Conservation (phyloP, 352 stramenopile genomes). For the Globisporangium nagaii region DNA sequence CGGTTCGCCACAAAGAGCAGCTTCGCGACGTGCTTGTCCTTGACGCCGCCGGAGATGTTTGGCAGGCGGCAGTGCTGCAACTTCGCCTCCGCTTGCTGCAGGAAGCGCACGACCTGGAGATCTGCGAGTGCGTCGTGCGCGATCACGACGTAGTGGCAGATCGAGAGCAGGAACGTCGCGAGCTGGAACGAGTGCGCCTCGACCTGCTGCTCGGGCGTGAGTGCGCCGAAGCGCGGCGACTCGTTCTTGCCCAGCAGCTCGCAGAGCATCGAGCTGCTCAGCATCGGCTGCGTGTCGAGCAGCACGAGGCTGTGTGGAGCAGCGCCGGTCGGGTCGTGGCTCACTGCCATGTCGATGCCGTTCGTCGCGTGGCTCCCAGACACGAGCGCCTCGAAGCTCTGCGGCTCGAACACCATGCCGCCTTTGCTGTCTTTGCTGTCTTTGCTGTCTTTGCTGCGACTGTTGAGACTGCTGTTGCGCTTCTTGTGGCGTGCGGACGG, state of each 20-base stretch:
- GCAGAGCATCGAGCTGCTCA: slow-evolving; percentile 52
- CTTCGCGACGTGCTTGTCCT: slow-evolving; percentile 47
- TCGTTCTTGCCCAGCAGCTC: slow-evolving; percentile 49
- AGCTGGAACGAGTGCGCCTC: slow-evolving; percentile 59
- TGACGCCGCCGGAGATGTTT: slow-evolving; percentile 44
- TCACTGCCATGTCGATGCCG: slow-evolving; percentile 55
- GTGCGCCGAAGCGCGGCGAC: slow-evolving; percentile 37
- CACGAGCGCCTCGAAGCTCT: slow-evolving; percentile 34
- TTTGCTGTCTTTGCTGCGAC: neutral
- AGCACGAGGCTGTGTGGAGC: slow-evolving; percentile 39
- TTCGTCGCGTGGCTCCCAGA: slow-evolving; percentile 32
- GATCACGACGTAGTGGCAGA: slow-evolving; percentile 77
- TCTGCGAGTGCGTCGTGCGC: slow-evolving; percentile 47
- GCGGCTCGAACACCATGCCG: slow-evolving; percentile 22
- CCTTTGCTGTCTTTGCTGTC: neutral
- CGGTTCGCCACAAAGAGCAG: slow-evolving; percentile 62
- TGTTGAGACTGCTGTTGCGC: neutral
- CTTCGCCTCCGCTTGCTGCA: slow-evolving; percentile 48
- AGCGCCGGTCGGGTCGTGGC: slow-evolving; percentile 20
- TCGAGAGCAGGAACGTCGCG: slow-evolving; percentile 55
- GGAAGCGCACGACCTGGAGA: slow-evolving; percentile 30
- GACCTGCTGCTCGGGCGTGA: slow-evolving; percentile 60
- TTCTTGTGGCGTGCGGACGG: slow-evolving; percentile 1
- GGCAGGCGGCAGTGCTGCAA: slow-evolving; percentile 50
- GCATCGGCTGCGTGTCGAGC: slow-evolving; percentile 60